phyloP scores from a whole-genome alignment of 495 filamentous ascomycete species.

The Penicillium turbatum region DNA sequence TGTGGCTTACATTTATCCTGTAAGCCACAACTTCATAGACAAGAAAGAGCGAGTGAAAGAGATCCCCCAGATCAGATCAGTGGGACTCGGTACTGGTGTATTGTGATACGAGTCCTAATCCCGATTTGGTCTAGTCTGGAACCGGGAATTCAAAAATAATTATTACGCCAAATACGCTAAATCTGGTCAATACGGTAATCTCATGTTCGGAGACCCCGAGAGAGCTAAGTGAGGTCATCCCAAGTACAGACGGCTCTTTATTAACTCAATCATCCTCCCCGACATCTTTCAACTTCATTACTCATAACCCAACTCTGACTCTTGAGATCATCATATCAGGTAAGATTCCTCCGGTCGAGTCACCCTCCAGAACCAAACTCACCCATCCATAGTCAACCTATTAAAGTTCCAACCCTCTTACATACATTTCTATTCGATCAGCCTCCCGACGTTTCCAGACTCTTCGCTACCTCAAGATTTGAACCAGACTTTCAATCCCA shows the following conservation, averaged over 20 bases:
- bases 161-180: background rate
- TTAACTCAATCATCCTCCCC: conserved; percentile 12
- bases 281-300: conserved; percentile 14
- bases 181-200: background rate
- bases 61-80: conserved; percentile 9
- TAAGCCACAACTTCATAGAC: conserved; percentile 4
- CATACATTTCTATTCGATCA: conserved; percentile 13
- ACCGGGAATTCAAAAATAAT: background rate
- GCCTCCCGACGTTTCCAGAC: conserved; percentile 38
- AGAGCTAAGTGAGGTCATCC: conserved; percentile 4
- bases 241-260: conserved; percentile 4
- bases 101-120: background rate
- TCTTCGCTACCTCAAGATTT: conserved; percentile 22
- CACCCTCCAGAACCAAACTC: conserved; percentile 21
- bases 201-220: background rate
- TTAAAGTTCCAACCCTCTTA: conserved; percentile 20
- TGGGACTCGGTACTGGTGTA: background rate
- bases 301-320: conserved; percentile 17
- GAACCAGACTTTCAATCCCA: conserved; percentile 9
- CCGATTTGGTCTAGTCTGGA: background rate
- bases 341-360: conserved; percentile 22
- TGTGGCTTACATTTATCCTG: conserved; percentile 4
- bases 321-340: conserved; percentile 12
- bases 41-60: background rate
- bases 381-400: conserved; percentile 3